Conservation (phyloP, 2,329 filamentous ascomycete genomes). For the Fusarium nygamai region DNA sequence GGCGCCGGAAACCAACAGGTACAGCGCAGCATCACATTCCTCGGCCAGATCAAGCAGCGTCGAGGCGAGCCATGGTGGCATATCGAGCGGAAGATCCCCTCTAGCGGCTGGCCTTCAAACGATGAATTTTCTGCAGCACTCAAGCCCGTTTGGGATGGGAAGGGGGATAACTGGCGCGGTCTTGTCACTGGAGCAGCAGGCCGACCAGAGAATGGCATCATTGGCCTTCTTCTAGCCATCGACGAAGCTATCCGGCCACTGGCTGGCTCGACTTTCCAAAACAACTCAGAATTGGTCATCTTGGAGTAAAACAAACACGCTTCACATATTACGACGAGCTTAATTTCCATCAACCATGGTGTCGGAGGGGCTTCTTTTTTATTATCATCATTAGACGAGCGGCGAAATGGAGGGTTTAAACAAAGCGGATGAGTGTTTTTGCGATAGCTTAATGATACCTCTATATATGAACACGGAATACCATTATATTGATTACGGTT, state of each 20-base stretch:
- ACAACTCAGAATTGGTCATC: slow-evolving; percentile 31
- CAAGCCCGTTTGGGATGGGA: slow-evolving; percentile 56
- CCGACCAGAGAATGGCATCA: slow-evolving; percentile 51
- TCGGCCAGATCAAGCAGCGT: slow-evolving; percentile 61
- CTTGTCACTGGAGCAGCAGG: slow-evolving; percentile 60
- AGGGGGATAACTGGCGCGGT: slow-evolving; percentile 59
- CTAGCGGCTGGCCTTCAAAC: slow-evolving; percentile 22
- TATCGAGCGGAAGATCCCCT: slow-evolving; percentile 51
- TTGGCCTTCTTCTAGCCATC: slow-evolving; percentile 59
- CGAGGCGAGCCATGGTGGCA: slow-evolving; percentile 63
- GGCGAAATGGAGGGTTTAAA: slow-evolving; percentile 35
- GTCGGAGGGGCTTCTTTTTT: slow-evolving; percentile 14
- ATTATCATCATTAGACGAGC: slow-evolving; percentile 14
- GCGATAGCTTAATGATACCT: slow-evolving; percentile 48
- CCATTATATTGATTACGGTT: slow-evolving; percentile 2
- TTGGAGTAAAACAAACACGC: slow-evolving; percentile 29
- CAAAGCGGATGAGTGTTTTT: slow-evolving; percentile 39
- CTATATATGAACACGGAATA: slow-evolving; percentile 39
- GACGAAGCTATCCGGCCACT: slow-evolving; percentile 58
- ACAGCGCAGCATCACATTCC: slow-evolving; percentile 57
- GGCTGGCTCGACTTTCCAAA: slow-evolving; percentile 11
- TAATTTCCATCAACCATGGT: slow-evolving; percentile 27
- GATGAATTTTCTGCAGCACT: slow-evolving; percentile 54
- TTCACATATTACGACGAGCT: background rate
- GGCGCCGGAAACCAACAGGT: slow-evolving; percentile 37